These are phyloP conservation scores for Vigna nakashimae DNA, from an alignment of 306 rosid genomes.

Conservation along the genomic window DNA sequence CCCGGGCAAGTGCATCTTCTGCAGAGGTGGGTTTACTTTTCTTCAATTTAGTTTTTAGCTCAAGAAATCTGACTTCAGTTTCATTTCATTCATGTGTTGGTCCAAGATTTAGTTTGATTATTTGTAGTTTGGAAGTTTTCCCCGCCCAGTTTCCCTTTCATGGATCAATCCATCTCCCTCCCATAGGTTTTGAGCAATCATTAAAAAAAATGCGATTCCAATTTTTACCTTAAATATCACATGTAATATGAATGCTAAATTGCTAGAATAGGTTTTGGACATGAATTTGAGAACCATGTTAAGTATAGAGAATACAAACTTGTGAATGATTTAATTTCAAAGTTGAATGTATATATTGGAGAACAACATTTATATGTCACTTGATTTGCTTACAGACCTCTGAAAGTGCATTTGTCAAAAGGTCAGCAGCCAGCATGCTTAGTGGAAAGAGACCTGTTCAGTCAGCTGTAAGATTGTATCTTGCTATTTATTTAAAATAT, in stretches of 20 bases:
- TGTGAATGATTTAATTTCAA: constrained; percentile 1
- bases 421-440: constrained; percentile 98
- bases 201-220: background rate
- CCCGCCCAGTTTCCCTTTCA: background rate
- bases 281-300: constrained; percentile 10
- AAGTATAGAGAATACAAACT: background rate
- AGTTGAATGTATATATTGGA: background rate
- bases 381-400: constrained; percentile 61
- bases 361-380: constrained; percentile 5
- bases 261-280: background rate
- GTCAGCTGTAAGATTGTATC: constrained; percentile 72
- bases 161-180: background rate
- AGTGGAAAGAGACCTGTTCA: constrained; percentile 96
- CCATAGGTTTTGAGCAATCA: background rate
- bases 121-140: background rate
- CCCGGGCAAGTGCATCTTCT: constrained; percentile 67
- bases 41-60: constrained; percentile 2
- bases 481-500: constrained; percentile 32
- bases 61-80: constrained; percentile 11
- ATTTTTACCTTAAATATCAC: constrained; percentile 14
- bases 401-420: constrained; percentile 72
- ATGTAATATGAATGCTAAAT: constrained; percentile 13
- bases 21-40: constrained; percentile 58
- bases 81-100: background rate
- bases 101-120: background rate